Evolutionary conservation across 2,329 filamentous ascomycete species (phyloP).

Genomic region (Colletotrichum navitas): DNA sequence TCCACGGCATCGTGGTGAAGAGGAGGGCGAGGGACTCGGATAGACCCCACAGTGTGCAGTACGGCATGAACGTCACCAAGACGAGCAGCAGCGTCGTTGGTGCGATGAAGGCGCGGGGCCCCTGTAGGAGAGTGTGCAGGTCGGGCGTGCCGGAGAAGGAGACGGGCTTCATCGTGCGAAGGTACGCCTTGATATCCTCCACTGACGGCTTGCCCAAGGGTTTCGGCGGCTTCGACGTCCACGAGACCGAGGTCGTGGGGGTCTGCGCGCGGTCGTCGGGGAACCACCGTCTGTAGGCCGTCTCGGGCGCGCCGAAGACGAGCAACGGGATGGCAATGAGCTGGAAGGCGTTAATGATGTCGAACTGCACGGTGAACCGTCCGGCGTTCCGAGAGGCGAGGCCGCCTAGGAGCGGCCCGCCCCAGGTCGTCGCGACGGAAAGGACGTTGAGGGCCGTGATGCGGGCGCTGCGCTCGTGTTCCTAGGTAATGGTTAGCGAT

Average conservation of each 20-base stretch:
- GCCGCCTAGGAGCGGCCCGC: conserved; percentile 66
- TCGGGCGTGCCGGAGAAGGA: conserved; percentile 53
- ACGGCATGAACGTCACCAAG: conserved; percentile 59
- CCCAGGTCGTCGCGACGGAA: conserved; percentile 63
- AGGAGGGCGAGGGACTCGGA: conserved; percentile 60
- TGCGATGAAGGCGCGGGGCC: conserved; percentile 60
- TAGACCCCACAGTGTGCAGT: conserved; percentile 62
- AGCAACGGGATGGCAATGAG: conserved; percentile 61
- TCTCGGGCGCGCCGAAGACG: conserved; percentile 64
- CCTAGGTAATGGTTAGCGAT: conserved; percentile 52
- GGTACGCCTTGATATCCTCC: conserved; percentile 53
- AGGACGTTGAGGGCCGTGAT: conserved; percentile 61
- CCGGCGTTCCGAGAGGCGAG: conserved; percentile 56
- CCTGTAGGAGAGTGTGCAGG: conserved; percentile 55
- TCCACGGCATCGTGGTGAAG: conserved; percentile 58
- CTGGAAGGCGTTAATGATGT: conserved; percentile 64
- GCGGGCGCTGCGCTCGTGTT: conserved; percentile 64
- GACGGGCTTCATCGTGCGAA: conserved; percentile 55
- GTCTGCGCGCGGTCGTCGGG: conserved; percentile 34
- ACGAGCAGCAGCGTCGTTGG: conserved; percentile 64
- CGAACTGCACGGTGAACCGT: conserved; percentile 63
- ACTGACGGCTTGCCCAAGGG: conserved; percentile 47
- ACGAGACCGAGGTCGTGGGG: conserved; percentile 41
- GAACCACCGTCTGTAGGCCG: conserved; percentile 60
- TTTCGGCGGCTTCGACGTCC: conserved; percentile 15